phyloP scores from a whole-genome alignment of 768 basidiomycete genomes.

The Mycena polygramma region DNA sequence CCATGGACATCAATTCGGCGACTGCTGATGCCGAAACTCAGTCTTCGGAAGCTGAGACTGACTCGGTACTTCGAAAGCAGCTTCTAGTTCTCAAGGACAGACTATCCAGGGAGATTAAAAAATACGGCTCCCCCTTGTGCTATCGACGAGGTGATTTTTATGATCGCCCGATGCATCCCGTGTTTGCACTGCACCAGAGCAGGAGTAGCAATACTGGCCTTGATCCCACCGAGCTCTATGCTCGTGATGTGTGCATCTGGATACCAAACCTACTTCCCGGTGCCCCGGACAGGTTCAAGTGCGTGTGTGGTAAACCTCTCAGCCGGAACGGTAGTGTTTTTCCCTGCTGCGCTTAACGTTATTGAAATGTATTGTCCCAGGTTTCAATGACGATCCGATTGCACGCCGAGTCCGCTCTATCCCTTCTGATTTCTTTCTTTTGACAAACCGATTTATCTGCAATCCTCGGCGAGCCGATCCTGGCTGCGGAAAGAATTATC shows the following conservation, averaged over 20 bases:
- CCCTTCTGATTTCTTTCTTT: background rate
- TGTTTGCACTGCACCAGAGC: background rate
- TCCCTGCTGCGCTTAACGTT: background rate
- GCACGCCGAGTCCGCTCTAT: conserved; percentile 2
- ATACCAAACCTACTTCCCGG: background rate
- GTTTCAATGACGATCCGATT: conserved; percentile 1
- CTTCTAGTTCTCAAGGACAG: background rate
- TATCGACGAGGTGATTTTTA: conserved; percentile 11
- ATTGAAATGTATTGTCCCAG: background rate
- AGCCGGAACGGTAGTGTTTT: background rate
- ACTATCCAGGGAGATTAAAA: background rate
- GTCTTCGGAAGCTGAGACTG: background rate
- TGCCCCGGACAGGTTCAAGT: background rate
- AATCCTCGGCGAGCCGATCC: background rate
- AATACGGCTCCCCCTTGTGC: background rate
- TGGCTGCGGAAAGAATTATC: background rate
- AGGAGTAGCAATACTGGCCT: background rate
- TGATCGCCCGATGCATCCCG: background rate
- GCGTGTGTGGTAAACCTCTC: conserved; percentile 1
- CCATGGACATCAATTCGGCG: background rate
- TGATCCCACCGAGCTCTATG: background rate
- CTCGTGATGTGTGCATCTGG: conserved; percentile 2
- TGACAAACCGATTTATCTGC: background rate
- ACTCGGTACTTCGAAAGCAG: background rate
- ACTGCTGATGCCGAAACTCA: background rate